A percentile compares a stretch with the other conserved stretches of the same genome.
These are phyloP conservation scores for Herpetomonas muscarum DNA, from an alignment of 208 protist genomes.

Conservation along the genomic window DNA sequence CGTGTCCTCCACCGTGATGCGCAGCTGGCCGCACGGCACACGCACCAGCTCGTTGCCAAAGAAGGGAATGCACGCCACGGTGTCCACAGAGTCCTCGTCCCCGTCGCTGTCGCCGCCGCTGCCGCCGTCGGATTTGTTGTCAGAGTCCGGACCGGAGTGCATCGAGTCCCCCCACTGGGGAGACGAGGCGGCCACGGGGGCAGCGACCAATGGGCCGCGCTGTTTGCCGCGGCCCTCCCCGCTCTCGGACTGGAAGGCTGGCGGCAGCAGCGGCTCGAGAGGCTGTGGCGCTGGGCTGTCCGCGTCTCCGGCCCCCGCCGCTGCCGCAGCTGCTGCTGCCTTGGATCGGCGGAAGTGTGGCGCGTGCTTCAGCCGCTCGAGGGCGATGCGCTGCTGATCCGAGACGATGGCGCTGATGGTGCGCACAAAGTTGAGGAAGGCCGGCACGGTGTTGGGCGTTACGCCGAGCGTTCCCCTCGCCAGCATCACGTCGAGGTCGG, in stretches of 20 bases:
- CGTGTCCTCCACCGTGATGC: constrained; percentile 46
- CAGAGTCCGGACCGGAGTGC: too few species aligned
- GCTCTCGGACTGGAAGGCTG: too few species aligned
- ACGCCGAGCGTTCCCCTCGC: constrained; percentile 46
- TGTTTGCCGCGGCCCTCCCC: too few species aligned
- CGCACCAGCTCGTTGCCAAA: constrained; percentile 57
- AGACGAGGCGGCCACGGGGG: too few species aligned
- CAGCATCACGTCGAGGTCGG: constrained; percentile 41
- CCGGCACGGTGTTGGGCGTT: constrained; percentile 73
- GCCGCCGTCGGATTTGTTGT: not conserved
- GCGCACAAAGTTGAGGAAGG: constrained; percentile 50
- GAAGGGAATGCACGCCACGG: constrained; percentile 34
- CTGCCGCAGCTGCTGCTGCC: too few species aligned
- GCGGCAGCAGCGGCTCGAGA: too few species aligned
- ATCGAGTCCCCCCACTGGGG: too few species aligned
- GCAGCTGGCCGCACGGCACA: constrained; percentile 70
- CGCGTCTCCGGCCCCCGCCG: too few species aligned
- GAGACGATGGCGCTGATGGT: constrained; percentile 50
- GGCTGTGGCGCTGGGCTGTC: too few species aligned
- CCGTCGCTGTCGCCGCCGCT: not conserved
- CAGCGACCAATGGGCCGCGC: too few species aligned
- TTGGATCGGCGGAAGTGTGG: not conserved
- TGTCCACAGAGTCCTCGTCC: not conserved
- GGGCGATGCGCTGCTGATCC: constrained; percentile 38
- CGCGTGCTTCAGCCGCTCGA: constrained; percentile 20